phyloP scores from a whole-genome alignment of 352 stramenopile species.

The Globisporangium perplexum region DNA sequence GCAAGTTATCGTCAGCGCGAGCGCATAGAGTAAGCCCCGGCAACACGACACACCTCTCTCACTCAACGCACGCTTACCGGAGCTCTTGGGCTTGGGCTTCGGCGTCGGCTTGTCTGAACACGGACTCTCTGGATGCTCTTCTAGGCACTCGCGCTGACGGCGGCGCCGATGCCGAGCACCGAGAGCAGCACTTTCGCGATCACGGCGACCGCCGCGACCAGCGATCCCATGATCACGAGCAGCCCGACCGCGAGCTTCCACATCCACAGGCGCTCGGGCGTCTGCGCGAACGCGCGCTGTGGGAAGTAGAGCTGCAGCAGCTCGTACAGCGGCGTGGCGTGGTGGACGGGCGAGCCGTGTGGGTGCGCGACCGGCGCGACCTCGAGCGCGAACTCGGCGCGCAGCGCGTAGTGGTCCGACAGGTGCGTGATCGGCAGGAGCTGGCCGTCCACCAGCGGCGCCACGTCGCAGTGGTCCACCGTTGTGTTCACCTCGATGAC shows the following conservation, averaged over 20 bases:
- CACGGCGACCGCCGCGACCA: constrained; percentile 1
- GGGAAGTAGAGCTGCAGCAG: constrained; percentile 66
- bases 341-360: constrained; percentile 25
- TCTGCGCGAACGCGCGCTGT: constrained; percentile 50
- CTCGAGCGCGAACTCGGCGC: constrained; percentile 46
- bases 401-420: constrained; percentile 75
- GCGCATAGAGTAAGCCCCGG: neutral
- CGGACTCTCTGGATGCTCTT: neutral
- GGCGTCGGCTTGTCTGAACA: too few species aligned
- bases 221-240: constrained; percentile 5
- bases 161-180: constrained; percentile 1
- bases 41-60: neutral
- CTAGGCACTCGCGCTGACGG: neutral
- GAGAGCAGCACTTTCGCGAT: constrained; percentile 2
- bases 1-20: neutral
- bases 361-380: constrained; percentile 31
- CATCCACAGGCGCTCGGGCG: constrained; percentile 51
- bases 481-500: constrained; percentile 36
- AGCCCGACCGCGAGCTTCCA: constrained; percentile 47
- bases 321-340: constrained; percentile 36
- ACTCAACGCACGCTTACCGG: too few species aligned
- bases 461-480: constrained; percentile 54
- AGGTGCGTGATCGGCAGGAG: constrained; percentile 67
- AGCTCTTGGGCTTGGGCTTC: too few species aligned
- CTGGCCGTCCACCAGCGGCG: constrained; percentile 7